Base-by-base conservation (phyloP, 1,284 basidiomycete genomes). In the Phylloboletellus chloephorus region DNA sequence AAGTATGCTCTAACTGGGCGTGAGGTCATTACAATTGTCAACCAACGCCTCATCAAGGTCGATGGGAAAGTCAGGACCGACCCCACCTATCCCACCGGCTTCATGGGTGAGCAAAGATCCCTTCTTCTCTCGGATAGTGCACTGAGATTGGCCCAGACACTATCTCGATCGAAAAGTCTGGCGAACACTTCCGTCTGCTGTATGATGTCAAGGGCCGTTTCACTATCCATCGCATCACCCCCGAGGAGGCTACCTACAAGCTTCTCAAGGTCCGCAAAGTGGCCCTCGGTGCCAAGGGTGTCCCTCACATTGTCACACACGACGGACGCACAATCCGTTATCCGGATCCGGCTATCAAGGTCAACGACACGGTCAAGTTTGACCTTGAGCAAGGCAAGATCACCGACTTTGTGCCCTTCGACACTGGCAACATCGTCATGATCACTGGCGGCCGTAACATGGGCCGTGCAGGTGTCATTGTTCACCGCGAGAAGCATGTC, bases 151-250 rank as follows among this genome's bases (percentile, higher is more conserved):
- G 4, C 8, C 8, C 47, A 93, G 93, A 98, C 69, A 95, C 98
- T 49, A 79, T 99, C 66, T 82, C 91, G 47, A 91, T 99, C 56
- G 96, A 98, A 72, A 94, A 94, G 70, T 98, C 95, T 36, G 91
- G 89, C 71, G 95, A 99, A 74, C 88, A 98, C 78, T 99, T 98
- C 88, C 95, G 95, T 68, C 82, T 98, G 56, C 79, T 99, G 38
- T 98, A 98, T 79, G 96, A 98, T 66, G 83, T 97, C 71, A 99
- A 99, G 79, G 93, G 95, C 56, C 94, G 95, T 58, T 99, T 99
- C 78, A 89, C 93, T 52, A 95, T 98, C 69, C 95, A 99, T 81
- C 92, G 96, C 64, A 98, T 99, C 80, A 94, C 93, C 52, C 79
- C 88, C 39, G 96, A 98, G 74, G 95, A 99, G 72, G 92, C 95